Base-by-base conservation (phyloP, 805 yeast species). In the Wickerhamomyces ciferrii region DNA sequence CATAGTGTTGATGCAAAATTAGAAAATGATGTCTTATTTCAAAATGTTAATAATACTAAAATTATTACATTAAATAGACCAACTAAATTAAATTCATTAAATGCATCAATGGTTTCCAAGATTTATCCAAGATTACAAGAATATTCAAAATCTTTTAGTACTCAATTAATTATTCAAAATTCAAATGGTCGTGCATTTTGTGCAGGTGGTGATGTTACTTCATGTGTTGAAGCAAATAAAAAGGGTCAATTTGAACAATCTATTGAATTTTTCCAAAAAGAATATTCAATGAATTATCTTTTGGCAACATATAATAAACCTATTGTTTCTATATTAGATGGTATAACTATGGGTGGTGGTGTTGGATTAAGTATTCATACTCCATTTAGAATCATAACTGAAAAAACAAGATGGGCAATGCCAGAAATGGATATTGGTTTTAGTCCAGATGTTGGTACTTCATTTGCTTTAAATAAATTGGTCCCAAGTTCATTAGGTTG, bases 331-430 rank as follows among this genome's bases (percentile, higher is more conserved):
- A 59, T 89, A 35, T 83, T 86, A 81, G 84, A 94, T 61, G 97
- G 98, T 20, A 87, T 92, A 56, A 88, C 92, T 24, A 89, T 94
- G 96, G 99, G 98, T 46, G 98, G 98, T 44, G 98, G 98, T 56
- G 96, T 90, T 39, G 98, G 99, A 5, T 70, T 94, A 40, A 75
- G 92, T 0, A 84, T 88, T 38, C 98, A 94, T 67, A 84, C 88
- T 13, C 92, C 97, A 3, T 92, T 92, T 73, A 80, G 98, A 60
- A 71, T 94, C 35, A 96, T 95, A n/a, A 87, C 96, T 38, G 97
- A 92, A 58, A 77, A 79, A 57, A 91, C 98, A 11, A 76, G 83
- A 62, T 78, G 90, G 69, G 96, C 98, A 51, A 94, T 94, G 99
- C 98, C 99, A 9, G 98, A 94, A 68, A 86, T 95, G 75, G 90